Conservation (phyloP, 139 green algal genomes). For the Chlamydomonas eustigma region DNA sequence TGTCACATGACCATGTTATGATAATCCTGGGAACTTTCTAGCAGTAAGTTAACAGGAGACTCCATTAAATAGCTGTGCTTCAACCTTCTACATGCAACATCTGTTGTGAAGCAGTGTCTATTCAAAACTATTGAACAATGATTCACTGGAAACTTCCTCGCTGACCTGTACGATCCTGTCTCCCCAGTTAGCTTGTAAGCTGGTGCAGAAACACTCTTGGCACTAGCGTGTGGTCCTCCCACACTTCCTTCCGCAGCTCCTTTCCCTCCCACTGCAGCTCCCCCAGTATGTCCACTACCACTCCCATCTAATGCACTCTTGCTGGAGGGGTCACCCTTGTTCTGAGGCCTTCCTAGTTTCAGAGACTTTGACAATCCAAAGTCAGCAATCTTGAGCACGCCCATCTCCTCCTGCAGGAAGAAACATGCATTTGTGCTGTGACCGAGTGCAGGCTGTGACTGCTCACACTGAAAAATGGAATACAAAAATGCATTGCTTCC, state of each 20-base stretch:
- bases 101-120: background rate
- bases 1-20: no score
- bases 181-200: slow-evolving; percentile 22
- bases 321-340: background rate
- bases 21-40: no score
- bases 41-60: no score
- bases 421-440: no score
- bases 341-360: slow-evolving; percentile 35
- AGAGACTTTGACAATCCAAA: slow-evolving; percentile 88
- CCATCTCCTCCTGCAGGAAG: slow-evolving; percentile 24
- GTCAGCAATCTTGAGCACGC: slow-evolving; percentile 81
- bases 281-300: no score
- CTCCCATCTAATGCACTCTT: no score
- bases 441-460: no score
- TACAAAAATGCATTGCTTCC: no score
- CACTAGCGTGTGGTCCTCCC: background rate
- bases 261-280: no score
- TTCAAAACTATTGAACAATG: slow-evolving; percentile 36
- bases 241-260: background rate
- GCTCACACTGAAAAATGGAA: no score
- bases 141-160: slow-evolving; percentile 26
- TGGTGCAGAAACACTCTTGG: background rate
- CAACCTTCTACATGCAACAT: no score
- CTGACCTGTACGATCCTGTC: slow-evolving; percentile 35
- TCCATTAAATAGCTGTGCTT: no score